phyloP scores from a whole-genome alignment of 805 yeast genomes.

The Osmozyma mogii region DNA sequence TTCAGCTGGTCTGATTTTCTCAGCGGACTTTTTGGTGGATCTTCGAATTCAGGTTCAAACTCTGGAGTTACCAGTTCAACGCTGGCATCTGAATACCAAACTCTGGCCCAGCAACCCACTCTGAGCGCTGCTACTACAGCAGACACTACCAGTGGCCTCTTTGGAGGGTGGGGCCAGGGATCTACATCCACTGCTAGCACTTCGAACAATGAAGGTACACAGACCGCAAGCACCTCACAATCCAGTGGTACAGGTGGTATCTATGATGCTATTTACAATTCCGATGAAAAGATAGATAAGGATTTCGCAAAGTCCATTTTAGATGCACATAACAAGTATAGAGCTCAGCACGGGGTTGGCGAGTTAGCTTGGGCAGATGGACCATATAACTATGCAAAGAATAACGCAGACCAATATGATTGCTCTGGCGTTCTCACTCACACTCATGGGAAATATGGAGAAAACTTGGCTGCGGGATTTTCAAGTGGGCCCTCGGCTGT shows the following conservation, averaged over 20 bases:
- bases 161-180: too few species aligned
- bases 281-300: conserved; percentile 17
- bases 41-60: too few species aligned
- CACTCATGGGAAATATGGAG: conserved; percentile 34
- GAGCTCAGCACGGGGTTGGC: conserved; percentile 23
- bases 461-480: conserved; percentile 32
- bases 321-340: conserved; percentile 25
- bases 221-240: too few species aligned
- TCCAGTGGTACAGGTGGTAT: conserved; percentile 3
- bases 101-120: too few species aligned
- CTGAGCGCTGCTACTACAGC: too few species aligned
- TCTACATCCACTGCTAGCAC: too few species aligned
- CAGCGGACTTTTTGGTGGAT: too few species aligned
- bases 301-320: conserved; percentile 23
- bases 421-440: conserved; percentile 30
- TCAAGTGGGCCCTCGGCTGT: conserved; percentile 23
- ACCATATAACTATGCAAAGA: conserved; percentile 27
- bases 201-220: too few species aligned
- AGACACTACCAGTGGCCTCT: too few species aligned
- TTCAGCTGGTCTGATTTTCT: too few species aligned
- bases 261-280: conserved; percentile 13
- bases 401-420: conserved; percentile 27
- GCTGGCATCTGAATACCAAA: too few species aligned
- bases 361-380: conserved; percentile 23
- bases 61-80: too few species aligned